Evolutionary conservation across 495 filamentous ascomycete genomes (phyloP).

Genomic region (Penicillium coprophilum): DNA sequence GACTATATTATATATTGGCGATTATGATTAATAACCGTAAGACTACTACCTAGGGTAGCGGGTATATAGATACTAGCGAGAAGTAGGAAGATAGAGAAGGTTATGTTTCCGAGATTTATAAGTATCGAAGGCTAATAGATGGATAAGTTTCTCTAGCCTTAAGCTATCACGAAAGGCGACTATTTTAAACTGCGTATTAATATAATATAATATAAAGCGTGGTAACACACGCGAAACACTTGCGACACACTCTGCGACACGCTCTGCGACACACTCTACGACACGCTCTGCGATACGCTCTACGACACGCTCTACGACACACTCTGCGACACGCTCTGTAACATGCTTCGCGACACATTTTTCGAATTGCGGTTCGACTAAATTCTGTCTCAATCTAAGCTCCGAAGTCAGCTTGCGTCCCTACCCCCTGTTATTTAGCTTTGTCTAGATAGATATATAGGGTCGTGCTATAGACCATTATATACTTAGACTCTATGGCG

Average conservation of each 20-base stretch:
- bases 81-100: slow-evolving; percentile 1
- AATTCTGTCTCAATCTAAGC: too few relatives aligned
- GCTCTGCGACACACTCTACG: too few relatives aligned
- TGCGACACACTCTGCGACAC: background rate
- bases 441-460: too few relatives aligned
- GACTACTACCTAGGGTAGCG: background rate
- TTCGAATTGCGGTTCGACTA: too few relatives aligned
- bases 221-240: background rate
- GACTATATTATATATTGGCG: slow-evolving; percentile 1
- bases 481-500: too few relatives aligned
- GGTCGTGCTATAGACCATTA: too few relatives aligned
- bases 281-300: too few relatives aligned
- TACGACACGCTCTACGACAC: too few relatives aligned
- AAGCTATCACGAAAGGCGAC: too few relatives aligned
- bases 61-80: background rate
- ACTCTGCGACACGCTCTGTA: too few relatives aligned
- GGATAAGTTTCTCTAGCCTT: background rate
- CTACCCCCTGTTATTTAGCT: too few relatives aligned
- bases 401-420: too few relatives aligned
- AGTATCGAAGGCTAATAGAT: background rate
- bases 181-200: background rate
- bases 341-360: background rate
- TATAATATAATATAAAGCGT: background rate
- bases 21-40: background rate
- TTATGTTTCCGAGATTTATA: background rate